Evolutionary conservation across 176 grass and related monocot species (phyloP).

Genomic region (Bromus sterilis): DNA sequence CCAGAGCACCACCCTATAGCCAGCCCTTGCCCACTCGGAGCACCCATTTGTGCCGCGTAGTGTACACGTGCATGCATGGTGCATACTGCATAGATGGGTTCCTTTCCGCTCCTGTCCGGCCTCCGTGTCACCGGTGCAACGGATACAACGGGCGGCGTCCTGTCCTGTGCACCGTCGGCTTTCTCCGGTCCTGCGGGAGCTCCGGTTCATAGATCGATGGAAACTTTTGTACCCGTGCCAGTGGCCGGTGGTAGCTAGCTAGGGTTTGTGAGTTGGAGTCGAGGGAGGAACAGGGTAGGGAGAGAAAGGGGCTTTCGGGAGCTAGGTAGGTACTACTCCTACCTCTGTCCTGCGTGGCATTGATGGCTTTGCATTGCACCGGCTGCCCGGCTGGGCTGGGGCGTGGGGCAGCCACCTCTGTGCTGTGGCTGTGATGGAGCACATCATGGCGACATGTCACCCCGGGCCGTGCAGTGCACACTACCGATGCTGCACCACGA

Average conservation of each 20-base stretch:
- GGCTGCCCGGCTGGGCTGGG: not conserved
- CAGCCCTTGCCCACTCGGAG: no score
- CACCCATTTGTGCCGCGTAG: no score
- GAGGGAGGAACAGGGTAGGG: not conserved
- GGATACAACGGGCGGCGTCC: no score
- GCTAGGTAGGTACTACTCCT: not conserved
- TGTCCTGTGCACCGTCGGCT: not conserved
- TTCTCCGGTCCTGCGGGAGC: not conserved
- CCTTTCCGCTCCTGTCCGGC: not conserved
- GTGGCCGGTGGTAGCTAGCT: not conserved
- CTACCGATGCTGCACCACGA: not conserved
- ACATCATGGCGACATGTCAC: constrained; percentile 5
- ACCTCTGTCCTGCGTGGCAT: not conserved
- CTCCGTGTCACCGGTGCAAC: not conserved
- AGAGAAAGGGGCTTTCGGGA: not conserved
- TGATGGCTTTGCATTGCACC: not conserved
- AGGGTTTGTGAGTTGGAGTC: not conserved
- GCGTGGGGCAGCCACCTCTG: not conserved
- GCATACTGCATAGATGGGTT: no score
- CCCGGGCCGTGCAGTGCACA: not conserved
- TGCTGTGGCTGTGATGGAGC: constrained; percentile 20
- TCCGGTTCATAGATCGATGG: not conserved
- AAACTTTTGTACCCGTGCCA: not conserved
- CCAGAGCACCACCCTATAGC: no score
- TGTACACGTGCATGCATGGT: not conserved